Evolutionary conservation across 1,139 yeast genomes (phyloP).

Genomic region (Eremothecium gossypii): DNA sequence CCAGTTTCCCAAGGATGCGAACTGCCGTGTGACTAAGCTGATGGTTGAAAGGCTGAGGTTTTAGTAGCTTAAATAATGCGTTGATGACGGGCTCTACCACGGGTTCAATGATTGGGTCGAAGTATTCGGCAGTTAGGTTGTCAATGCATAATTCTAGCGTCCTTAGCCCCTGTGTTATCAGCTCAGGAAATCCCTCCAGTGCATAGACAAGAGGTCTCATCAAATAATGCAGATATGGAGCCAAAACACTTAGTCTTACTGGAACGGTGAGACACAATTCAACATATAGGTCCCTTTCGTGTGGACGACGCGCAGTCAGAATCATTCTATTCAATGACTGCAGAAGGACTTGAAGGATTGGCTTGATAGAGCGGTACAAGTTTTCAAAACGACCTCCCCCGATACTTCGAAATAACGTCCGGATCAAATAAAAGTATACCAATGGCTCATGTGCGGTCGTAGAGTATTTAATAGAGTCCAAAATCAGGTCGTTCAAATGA

Average conservation of each 20-base stretch:
- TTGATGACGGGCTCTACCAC: constrained; percentile 89
- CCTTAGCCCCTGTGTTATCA: constrained; percentile 87
- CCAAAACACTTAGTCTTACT: constrained; percentile 81
- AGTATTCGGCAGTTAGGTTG: constrained; percentile 88
- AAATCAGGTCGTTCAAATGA: constrained; percentile 71
- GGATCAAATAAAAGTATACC: constrained; percentile 76
- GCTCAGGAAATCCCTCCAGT: constrained; percentile 79
- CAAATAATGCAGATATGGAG: constrained; percentile 80
- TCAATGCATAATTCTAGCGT: constrained; percentile 96
- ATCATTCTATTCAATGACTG: constrained; percentile 81
- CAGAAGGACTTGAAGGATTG: constrained; percentile 74
- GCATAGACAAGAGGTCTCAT: constrained; percentile 91
- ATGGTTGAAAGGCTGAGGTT: constrained; percentile 80
- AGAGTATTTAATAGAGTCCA: constrained; percentile 70
- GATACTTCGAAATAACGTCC: constrained; percentile 86
- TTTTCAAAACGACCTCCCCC: constrained; percentile 95
- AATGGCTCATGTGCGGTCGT: constrained; percentile 90
- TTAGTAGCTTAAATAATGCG: constrained; percentile 84
- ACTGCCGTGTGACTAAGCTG: constrained; percentile 94
- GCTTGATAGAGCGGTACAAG: constrained; percentile 85
- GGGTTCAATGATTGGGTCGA: constrained; percentile 95
- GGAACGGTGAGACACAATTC: constrained; percentile 94
- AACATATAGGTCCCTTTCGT: constrained; percentile 87
- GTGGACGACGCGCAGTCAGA: constrained; percentile 74
- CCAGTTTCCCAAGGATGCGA: constrained; percentile 86